These are phyloP conservation scores for Pelargonium fulgidum DNA, from an alignment of 441 rosid species.

Conservation along the genomic window DNA sequence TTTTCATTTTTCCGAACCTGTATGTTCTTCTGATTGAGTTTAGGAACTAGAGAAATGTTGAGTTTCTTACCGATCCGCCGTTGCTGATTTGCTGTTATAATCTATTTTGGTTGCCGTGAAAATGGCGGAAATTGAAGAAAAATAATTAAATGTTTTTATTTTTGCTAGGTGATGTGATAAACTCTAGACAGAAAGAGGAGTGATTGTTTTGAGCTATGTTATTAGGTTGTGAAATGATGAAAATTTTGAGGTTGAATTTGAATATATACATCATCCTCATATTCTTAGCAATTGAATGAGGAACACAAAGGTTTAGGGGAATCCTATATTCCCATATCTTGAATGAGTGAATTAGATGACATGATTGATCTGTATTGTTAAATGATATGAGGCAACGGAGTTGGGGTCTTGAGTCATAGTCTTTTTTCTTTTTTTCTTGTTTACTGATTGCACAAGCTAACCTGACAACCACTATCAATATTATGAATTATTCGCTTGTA, in stretches of 20 bases:
- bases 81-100: too few relatives aligned
- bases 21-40: neutral
- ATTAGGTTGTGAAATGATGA: neutral
- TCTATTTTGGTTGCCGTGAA: constrained; percentile 11
- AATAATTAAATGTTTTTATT: neutral
- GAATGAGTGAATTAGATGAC: too few relatives aligned
- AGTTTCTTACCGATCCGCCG: neutral
- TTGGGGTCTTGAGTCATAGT: neutral
- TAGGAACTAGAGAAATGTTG: neutral
- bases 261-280: neutral
- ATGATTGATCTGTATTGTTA: too few relatives aligned
- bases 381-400: neutral
- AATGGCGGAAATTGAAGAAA: constrained; percentile 1
- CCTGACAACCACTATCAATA: neutral
- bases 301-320: neutral
- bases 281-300: neutral
- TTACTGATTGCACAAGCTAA: neutral
- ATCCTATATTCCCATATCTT: neutral
- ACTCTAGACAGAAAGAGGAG: too few relatives aligned
- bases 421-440: neutral
- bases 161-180: too few relatives aligned
- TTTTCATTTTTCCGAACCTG: neutral
- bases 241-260: neutral
- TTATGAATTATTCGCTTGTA: neutral
- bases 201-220: too few relatives aligned